Percentiles rank a stretch among this genome's conserved stretches.
These are phyloP conservation scores for Stagonosporopsis tanaceti DNA, from an alignment of 2,329 filamentous ascomycete genomes.

Conservation along the genomic window DNA sequence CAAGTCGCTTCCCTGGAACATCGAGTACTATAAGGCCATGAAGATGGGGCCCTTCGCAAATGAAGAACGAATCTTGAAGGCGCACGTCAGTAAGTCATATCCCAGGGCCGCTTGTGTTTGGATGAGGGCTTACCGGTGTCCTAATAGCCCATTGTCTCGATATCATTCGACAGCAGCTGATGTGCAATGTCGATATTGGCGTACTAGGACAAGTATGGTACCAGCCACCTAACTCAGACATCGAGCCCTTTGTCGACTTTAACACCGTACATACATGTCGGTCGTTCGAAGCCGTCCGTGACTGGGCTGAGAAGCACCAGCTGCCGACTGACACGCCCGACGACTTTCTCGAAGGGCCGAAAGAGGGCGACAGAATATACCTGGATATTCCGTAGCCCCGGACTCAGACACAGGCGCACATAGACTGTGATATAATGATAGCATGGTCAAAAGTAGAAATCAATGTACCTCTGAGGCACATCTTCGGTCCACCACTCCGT, in stretches of 20 bases:
- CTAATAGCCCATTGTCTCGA: constrained; percentile 65
- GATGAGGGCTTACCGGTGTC: not conserved
- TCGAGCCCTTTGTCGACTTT: constrained; percentile 67
- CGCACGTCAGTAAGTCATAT: constrained; percentile 63
- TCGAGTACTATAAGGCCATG: constrained; percentile 62
- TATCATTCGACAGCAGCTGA: constrained; percentile 68
- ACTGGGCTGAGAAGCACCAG: constrained; percentile 65
- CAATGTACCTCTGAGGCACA: constrained; percentile 19
- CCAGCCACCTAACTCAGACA: constrained; percentile 55
- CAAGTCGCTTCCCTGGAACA: constrained; percentile 67
- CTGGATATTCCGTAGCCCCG: constrained; percentile 27
- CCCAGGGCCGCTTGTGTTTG: not conserved
- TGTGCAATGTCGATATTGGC: constrained; percentile 68
- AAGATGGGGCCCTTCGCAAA: constrained; percentile 65
- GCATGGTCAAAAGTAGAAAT: constrained; percentile 12
- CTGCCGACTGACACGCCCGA: constrained; percentile 49
- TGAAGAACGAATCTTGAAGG: constrained; percentile 60
- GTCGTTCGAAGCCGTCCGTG: constrained; percentile 62
- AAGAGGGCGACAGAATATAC: constrained; percentile 42
- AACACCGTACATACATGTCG: constrained; percentile 67
- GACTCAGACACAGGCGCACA: not conserved
- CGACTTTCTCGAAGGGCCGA: constrained; percentile 53
- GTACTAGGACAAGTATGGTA: constrained; percentile 70
- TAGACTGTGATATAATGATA: constrained; percentile 6
- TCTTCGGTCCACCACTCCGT: constrained; percentile 14